Evolutionary conservation across 345 rosid species (phyloP).

Genomic region (Camelina hispida): DNA sequence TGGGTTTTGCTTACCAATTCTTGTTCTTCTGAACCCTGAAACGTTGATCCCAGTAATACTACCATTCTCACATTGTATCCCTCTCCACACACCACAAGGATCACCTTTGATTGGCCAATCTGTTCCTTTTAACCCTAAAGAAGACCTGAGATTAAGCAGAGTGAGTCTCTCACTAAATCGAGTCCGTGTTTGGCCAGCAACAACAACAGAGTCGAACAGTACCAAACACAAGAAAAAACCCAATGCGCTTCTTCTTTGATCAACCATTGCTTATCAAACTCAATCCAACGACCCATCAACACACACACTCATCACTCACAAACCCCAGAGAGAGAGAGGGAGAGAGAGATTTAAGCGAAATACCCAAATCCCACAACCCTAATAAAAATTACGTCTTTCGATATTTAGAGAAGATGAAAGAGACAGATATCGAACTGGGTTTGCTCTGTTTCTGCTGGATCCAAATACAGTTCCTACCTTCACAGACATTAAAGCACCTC

Average conservation of each 20-base stretch:
- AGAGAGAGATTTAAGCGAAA: conserved; percentile 18
- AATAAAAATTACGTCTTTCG: conserved; percentile 27
- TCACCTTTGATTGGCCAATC: conserved; percentile 94
- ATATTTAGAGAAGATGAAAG: conserved; percentile 34
- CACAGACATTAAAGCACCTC: conserved; percentile 46
- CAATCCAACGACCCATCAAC: conserved; percentile 32
- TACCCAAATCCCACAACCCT: conserved; percentile 4
- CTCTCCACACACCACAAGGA: conserved; percentile 80
- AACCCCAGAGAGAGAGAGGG: background rate
- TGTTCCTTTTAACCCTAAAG: conserved; percentile 77
- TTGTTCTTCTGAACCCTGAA: conserved; percentile 87
- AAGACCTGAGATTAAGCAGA: conserved; percentile 81
- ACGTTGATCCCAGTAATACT: conserved; percentile 72
- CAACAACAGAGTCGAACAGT: conserved; percentile 48
- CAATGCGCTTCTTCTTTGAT: conserved; percentile 47
- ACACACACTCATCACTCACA: conserved; percentile 34
- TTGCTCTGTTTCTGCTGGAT: conserved; percentile 40
- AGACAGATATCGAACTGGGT: conserved; percentile 35
- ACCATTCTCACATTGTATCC: conserved; percentile 69
- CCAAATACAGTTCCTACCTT: conserved; percentile 51
- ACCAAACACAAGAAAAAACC: conserved; percentile 45
- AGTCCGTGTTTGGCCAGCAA: conserved; percentile 55
- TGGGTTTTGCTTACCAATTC: conserved; percentile 77
- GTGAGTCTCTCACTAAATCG: conserved; percentile 61
- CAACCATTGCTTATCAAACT: conserved; percentile 63